Evolutionary conservation across 2,329 filamentous ascomycete genomes (phyloP), one percentile per base, ranked within the genome.

Genomic region (Ambrosiella cleistominuta): DNA sequence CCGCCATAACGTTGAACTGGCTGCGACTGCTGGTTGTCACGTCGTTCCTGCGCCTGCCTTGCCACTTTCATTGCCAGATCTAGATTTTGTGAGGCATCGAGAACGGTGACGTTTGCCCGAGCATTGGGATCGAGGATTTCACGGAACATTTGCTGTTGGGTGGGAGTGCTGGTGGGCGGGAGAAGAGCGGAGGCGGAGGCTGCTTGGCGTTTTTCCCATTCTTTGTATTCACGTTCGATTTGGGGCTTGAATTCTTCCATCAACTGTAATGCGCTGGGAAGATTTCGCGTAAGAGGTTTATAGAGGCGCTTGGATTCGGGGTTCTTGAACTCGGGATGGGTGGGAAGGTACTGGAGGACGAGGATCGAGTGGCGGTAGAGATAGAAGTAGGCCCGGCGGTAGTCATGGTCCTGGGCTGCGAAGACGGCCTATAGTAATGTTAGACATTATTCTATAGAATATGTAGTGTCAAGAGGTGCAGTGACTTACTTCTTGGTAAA

Each of bases 361-460:
- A 98, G 81, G 57, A 84, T 78, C 8, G 88, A 88, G 70, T 95
- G 89, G 64, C 93, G 83, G 67, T 93, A 88, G n/a, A 95, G 79
- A 60, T 97, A 81, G 57, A 96, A 78, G 69, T 95, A 98, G 3
- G 91, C 87, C 66, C 93, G 85, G 64, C 89, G 81, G 63, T 88
- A 81, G 70, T 96, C 90, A 65, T 85, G 84, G 69, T 97, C 91
- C 47, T 79, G 78, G 65, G 93, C 78, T 67, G 95, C 95, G 64
- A 91, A 88, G 56, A 81, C 77, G 17, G 88, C 90, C 87, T 96
- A 66, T 11, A 58, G 44, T 66, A 64, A 38, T 7, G 60, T 39
- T 44, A 52, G 35, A 7, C 13, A 15, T 15, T 17, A 7, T 17
- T 35, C 17, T 17, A n/a, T 37, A 19, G 36, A n/a, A 11, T 15